phyloP scores from a whole-genome alignment of 768 basidiomycete genomes.

The Mycena galopus region DNA sequence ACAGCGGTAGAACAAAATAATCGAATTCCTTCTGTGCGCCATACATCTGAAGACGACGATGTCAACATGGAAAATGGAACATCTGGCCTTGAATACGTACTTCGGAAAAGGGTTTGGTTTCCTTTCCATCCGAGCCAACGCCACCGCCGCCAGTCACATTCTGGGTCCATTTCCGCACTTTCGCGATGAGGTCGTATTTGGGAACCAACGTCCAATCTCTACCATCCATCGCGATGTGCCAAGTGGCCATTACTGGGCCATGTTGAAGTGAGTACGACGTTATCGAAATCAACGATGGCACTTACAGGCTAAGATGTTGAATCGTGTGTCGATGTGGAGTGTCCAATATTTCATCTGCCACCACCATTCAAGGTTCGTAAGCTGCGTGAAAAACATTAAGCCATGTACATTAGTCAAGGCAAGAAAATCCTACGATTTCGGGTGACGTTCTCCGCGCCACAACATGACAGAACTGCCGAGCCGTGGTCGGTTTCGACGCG shows the following conservation, averaged over 20 bases:
- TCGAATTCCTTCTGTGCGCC: neutral
- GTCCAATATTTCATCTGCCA: constrained; percentile 8
- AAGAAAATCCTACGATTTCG: neutral
- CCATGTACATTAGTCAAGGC: neutral
- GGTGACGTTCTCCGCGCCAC: neutral
- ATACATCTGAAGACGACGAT: neutral
- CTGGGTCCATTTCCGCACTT: neutral
- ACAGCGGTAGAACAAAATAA: neutral
- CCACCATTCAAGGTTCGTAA: constrained; percentile 11
- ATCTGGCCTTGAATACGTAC: neutral
- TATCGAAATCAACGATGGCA: neutral
- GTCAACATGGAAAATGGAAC: no score
- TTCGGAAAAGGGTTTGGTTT: neutral
- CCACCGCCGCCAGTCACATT: neutral
- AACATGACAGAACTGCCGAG: neutral
- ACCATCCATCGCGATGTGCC: constrained; percentile 7
- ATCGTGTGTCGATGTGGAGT: constrained; percentile 7
- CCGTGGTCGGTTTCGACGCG: neutral
- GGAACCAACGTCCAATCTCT: constrained; percentile 9
- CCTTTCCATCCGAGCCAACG: neutral
- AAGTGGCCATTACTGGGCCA: neutral
- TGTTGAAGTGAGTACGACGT: neutral
- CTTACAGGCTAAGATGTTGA: constrained; percentile 3
- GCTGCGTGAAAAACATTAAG: neutral
- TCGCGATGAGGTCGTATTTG: neutral